These are phyloP conservation scores for Fusarium mundagurra DNA, from an alignment of 2,329 filamentous ascomycete species.

Conservation along the genomic window DNA sequence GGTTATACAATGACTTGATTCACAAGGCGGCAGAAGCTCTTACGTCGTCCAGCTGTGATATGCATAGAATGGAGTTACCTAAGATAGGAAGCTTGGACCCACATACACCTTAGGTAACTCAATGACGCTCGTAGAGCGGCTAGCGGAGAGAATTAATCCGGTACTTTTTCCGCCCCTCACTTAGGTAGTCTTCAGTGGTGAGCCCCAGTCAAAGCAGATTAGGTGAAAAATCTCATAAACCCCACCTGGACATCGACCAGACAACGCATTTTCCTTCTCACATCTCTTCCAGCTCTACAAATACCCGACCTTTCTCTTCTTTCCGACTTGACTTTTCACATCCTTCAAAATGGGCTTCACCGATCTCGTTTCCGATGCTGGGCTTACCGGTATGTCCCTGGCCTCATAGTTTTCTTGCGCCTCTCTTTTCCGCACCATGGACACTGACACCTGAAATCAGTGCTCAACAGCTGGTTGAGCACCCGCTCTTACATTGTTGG, in stretches of 20 bases:
- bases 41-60: constrained; percentile 50
- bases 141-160: constrained; percentile 22
- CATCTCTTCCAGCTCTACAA: constrained; percentile 45
- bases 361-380: constrained; percentile 73
- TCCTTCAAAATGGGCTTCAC: constrained; percentile 72
- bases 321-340: constrained; percentile 38
- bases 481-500: constrained; percentile 85
- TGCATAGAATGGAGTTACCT: constrained; percentile 25
- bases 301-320: constrained; percentile 41
- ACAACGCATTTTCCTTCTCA: constrained; percentile 49
- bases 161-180: constrained; percentile 9
- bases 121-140: constrained; percentile 12
- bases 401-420: constrained; percentile 40
- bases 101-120: neutral
- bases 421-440: constrained; percentile 41
- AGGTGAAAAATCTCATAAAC: constrained; percentile 54
- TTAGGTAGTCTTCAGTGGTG: constrained; percentile 3
- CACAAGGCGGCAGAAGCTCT: constrained; percentile 52
- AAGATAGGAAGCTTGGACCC: constrained; percentile 9
- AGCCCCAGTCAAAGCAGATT: constrained; percentile 41
- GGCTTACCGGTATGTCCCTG: constrained; percentile 57
- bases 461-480: constrained; percentile 77
- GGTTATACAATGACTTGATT: constrained; percentile 15
- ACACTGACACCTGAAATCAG: constrained; percentile 56
- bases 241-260: constrained; percentile 52